phyloP scores from a whole-genome alignment of 768 basidiomycete species.

The Tricholoma matsutake region DNA sequence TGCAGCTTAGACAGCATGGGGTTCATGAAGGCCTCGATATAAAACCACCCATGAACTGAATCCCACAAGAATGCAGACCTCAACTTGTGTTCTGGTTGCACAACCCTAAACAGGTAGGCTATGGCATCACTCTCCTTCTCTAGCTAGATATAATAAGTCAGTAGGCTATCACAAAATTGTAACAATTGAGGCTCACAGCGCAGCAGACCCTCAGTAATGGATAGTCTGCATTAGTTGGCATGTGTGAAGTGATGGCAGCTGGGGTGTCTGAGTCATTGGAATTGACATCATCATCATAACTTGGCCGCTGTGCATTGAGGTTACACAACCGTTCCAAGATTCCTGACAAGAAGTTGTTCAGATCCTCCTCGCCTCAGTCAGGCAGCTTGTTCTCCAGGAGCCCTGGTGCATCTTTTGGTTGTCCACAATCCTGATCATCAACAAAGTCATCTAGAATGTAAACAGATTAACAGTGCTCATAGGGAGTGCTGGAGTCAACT shows the following conservation, averaged over 20 bases:
- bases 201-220: not conserved
- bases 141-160: not conserved
- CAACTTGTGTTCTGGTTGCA: not conserved
- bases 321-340: too few species aligned
- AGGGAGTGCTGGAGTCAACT: too few species aligned
- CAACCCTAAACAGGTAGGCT: not conserved
- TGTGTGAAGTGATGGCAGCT: not conserved
- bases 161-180: not conserved
- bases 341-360: too few species aligned
- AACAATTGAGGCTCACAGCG: not conserved
- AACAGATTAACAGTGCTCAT: too few species aligned
- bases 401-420: too few species aligned
- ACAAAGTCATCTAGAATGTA: too few species aligned
- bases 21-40: conserved; percentile 2
- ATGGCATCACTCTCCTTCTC: not conserved
- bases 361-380: too few species aligned
- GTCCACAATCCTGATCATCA: too few species aligned
- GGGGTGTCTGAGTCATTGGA: too few species aligned
- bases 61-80: not conserved
- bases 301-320: too few species aligned
- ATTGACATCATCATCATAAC: too few species aligned
- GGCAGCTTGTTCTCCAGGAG: too few species aligned
- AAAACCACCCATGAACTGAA: not conserved
- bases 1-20: not conserved
- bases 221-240: not conserved